These are phyloP conservation scores for Sugiyamaella pinicola DNA, from an alignment of 1,139 yeast species.

Conservation along the genomic window DNA sequence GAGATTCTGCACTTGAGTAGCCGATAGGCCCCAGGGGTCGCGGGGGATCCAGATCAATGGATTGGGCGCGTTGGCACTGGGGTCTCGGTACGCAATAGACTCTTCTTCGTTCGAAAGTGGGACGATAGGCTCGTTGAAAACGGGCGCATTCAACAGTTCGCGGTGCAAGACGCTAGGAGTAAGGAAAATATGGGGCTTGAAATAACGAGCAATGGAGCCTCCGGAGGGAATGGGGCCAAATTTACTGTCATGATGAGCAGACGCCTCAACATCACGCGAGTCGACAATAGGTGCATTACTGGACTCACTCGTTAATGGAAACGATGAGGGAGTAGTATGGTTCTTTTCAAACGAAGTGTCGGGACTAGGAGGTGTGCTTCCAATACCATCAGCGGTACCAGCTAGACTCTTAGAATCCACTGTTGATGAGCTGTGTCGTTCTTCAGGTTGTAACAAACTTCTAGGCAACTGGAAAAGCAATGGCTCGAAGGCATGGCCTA, in stretches of 20 bases:
- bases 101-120: slow-evolving; percentile 43
- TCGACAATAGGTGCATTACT: slow-evolving; percentile 13
- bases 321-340: slow-evolving; percentile 5
- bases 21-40: slow-evolving; percentile 81
- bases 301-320: slow-evolving; percentile 12
- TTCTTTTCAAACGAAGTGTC: slow-evolving; percentile 13
- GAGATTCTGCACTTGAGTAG: slow-evolving; percentile 54
- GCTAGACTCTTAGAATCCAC: slow-evolving; percentile 7
- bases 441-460: slow-evolving; percentile 32
- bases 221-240: slow-evolving; percentile 23
- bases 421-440: too few relatives aligned
- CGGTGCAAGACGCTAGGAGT: slow-evolving; percentile 37
- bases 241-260: slow-evolving; percentile 5
- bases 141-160: slow-evolving; percentile 46
- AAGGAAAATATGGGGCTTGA: slow-evolving; percentile 63
- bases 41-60: slow-evolving; percentile 87
- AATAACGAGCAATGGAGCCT: slow-evolving; percentile 35
- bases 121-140: slow-evolving; percentile 45
- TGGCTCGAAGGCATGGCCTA: slow-evolving; percentile 65
- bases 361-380: neutral
- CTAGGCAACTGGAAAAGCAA: slow-evolving; percentile 71
- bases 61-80: slow-evolving; percentile 64
- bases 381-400: neutral
- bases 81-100: slow-evolving; percentile 68
- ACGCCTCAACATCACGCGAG: slow-evolving; percentile 13